Conservation (phyloP, 805 yeast genomes). For the Sugiyamaella americana region DNA sequence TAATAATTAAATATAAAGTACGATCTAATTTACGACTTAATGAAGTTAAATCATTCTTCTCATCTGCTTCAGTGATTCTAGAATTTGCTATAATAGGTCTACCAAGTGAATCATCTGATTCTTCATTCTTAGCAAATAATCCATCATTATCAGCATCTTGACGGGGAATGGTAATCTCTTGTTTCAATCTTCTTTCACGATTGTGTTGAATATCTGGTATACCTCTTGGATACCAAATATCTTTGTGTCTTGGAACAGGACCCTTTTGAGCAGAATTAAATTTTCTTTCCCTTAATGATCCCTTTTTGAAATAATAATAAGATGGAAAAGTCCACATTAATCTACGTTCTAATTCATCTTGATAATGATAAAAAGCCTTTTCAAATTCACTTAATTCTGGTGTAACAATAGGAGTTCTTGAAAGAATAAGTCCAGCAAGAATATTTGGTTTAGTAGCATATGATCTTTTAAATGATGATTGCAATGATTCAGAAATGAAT, state of each 20-base stretch:
- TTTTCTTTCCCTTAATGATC: slow-evolving; percentile 80
- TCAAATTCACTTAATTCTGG: slow-evolving; percentile 71
- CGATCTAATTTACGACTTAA: slow-evolving; percentile 75
- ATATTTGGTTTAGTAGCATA: too few species aligned
- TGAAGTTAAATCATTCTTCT: slow-evolving; percentile 50
- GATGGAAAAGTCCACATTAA: slow-evolving; percentile 97
- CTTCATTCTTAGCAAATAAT: slow-evolving; percentile 16
- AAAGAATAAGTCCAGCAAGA: slow-evolving; percentile 47
- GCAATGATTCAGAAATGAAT: too few species aligned
- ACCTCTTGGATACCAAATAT: slow-evolving; percentile 76
- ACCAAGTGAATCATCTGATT: slow-evolving; percentile 49
- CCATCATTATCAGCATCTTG: slow-evolving; percentile 33
- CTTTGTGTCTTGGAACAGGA: slow-evolving; percentile 67
- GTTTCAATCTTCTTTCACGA: slow-evolving; percentile 82
- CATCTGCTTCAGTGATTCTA: slow-evolving; percentile 74
- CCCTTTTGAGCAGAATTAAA: slow-evolving; percentile 69
- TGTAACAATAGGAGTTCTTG: slow-evolving; percentile 81
- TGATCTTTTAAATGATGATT: too few species aligned
- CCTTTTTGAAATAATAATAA: slow-evolving; percentile 84
- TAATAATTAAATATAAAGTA: slow-evolving; percentile 70
- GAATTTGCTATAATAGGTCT: slow-evolving; percentile 66
- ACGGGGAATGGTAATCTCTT: slow-evolving; percentile 71
- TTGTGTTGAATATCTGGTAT: slow-evolving; percentile 79
- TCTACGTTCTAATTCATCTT: slow-evolving; percentile 77
- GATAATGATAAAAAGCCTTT: slow-evolving; percentile 69